Evolutionary conservation across 768 basidiomycete genomes (phyloP).

Genomic region (Mycena latifolia): DNA sequence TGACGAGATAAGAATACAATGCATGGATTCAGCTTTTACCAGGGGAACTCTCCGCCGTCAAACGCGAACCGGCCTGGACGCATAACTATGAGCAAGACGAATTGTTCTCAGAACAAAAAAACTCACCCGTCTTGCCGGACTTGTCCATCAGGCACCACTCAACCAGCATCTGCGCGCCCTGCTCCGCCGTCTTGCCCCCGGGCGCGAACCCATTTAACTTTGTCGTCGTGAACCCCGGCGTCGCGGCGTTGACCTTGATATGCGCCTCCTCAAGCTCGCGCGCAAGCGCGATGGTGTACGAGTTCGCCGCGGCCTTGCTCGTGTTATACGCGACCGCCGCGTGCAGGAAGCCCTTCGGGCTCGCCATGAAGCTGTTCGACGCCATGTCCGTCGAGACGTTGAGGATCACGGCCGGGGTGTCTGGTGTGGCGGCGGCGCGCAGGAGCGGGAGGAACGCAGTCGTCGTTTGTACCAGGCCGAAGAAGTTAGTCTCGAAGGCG

Average conservation of each 20-base stretch:
- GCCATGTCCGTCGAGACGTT: slow-evolving; percentile 47
- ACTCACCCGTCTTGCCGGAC: slow-evolving; percentile 15
- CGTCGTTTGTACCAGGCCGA: slow-evolving; percentile 56
- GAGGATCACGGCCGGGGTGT: slow-evolving; percentile 49
- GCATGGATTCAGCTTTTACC: too few relatives aligned
- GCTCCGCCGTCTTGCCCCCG: slow-evolving; percentile 18
- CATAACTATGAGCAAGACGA: neutral
- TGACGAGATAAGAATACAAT: too few relatives aligned
- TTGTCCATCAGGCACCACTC: slow-evolving; percentile 19
- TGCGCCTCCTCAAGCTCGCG: slow-evolving; percentile 19
- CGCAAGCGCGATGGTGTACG: slow-evolving; percentile 28
- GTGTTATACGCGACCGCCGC: slow-evolving; percentile 22
- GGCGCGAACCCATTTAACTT: slow-evolving; percentile 20
- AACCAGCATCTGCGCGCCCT: slow-evolving; percentile 11
- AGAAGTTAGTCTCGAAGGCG: slow-evolving; percentile 58
- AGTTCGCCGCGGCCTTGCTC: slow-evolving; percentile 26
- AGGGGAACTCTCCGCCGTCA: neutral
- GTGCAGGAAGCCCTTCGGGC: slow-evolving; percentile 1
- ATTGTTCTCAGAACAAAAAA: neutral
- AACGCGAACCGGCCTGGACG: neutral
- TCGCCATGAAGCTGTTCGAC: slow-evolving; percentile 14
- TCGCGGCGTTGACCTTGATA: slow-evolving; percentile 22
- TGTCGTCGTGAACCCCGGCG: slow-evolving; percentile 28
- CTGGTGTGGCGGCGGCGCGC: slow-evolving; percentile 38
- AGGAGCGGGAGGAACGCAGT: slow-evolving; percentile 56